Evolutionary conservation across 1,284 basidiomycete genomes (phyloP).

Genomic region (Sphaerobolus stellatus): DNA sequence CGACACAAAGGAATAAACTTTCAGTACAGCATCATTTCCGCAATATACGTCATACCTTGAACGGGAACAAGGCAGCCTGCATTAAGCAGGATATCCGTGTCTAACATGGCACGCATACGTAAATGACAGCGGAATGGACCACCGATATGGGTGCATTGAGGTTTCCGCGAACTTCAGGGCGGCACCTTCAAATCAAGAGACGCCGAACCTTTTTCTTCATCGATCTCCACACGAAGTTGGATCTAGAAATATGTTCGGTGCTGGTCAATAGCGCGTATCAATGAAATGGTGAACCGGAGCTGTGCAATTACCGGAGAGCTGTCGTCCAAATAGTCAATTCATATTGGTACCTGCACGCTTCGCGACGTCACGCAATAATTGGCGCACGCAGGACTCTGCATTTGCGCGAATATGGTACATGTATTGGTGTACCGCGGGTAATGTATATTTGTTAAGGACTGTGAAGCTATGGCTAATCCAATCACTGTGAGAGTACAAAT

Average conservation of each 20-base stretch:
- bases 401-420: conserved; percentile 91
- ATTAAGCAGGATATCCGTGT: conserved; percentile 91
- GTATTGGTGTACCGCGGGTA: conserved; percentile 87
- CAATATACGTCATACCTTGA: conserved; percentile 48
- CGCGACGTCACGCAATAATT: conserved; percentile 77
- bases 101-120: conserved; percentile 94
- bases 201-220: conserved; percentile 76
- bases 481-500: conserved; percentile 22
- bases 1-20: conserved; percentile 4
- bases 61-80: conserved; percentile 87
- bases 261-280: conserved; percentile 1
- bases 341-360: conserved; percentile 63
- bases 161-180: conserved; percentile 87
- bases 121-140: conserved; percentile 88
- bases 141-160: conserved; percentile 89
- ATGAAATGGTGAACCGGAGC: background rate
- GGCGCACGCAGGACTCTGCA: conserved; percentile 87
- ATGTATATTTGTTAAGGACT: conserved; percentile 86
- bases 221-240: conserved; percentile 75
- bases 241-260: conserved; percentile 55
- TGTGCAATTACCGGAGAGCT: conserved; percentile 67
- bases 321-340: conserved; percentile 82
- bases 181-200: conserved; percentile 87
- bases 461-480: conserved; percentile 7
- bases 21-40: background rate